These are phyloP conservation scores for Roridomyces roridus DNA, from an alignment of 768 basidiomycete species.

Conservation along the genomic window DNA sequence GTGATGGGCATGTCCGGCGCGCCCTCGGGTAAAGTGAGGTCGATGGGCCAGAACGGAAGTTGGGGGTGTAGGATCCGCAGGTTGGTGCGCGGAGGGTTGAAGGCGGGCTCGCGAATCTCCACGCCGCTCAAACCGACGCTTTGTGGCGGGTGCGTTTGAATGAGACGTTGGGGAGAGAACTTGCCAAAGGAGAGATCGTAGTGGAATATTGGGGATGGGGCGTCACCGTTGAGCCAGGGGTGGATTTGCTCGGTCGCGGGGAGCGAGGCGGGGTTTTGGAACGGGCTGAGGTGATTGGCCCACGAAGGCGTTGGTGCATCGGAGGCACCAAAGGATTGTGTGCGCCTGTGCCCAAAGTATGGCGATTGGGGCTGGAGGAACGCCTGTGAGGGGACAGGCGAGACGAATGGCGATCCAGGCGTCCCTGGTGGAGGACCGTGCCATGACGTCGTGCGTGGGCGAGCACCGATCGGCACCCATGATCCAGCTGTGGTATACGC, in stretches of 20 bases:
- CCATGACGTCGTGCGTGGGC: slow-evolving; percentile 14
- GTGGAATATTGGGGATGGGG: slow-evolving; percentile 34
- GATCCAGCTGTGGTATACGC: neutral
- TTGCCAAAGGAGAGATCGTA: slow-evolving; percentile 45
- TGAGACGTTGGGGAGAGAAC: slow-evolving; percentile 6
- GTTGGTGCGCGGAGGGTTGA: slow-evolving; percentile 40
- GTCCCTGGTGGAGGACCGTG: neutral
- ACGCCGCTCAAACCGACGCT: neutral
- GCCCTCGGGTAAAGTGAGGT: slow-evolving; percentile 27
- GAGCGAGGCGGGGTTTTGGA: neutral
- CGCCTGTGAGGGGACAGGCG: neutral
- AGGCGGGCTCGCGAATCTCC: slow-evolving; percentile 34
- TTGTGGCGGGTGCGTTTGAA: neutral
- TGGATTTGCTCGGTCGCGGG: neutral
- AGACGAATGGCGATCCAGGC: slow-evolving; percentile 4
- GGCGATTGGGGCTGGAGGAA: slow-evolving; percentile 6
- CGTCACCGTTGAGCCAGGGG: slow-evolving; percentile 38
- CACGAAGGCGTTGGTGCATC: neutral
- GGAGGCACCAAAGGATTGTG: neutral
- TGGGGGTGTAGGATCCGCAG: slow-evolving; percentile 49
- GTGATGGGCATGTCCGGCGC: neutral
- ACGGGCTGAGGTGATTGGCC: neutral
- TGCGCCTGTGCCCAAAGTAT: neutral
- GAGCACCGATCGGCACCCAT: slow-evolving; percentile 1
- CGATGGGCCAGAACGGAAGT: slow-evolving; percentile 48